Percentiles rank a stretch among this genome's conserved stretches.
Conservation (phyloP, 345 rosid species). For the Populus davidiana region DNA sequence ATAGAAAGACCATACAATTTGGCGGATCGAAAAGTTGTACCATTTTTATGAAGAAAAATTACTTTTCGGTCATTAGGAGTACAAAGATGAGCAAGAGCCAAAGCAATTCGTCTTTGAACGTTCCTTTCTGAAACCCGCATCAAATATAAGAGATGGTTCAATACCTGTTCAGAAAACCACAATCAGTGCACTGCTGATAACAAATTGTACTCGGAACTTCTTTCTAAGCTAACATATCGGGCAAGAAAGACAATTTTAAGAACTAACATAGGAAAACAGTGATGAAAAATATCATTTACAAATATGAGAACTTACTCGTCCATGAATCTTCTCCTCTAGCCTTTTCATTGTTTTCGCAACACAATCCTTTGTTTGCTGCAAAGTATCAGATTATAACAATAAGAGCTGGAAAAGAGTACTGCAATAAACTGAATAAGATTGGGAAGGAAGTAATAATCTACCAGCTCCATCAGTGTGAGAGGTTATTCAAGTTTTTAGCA, state of each 20-base stretch:
- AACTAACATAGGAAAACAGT: not conserved
- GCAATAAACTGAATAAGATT: not conserved
- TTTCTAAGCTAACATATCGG: not conserved
- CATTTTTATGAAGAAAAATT: constrained; percentile 60
- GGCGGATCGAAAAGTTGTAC: constrained; percentile 24
- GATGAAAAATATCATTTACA: not conserved
- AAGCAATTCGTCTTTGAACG: constrained; percentile 53
- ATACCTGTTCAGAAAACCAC: constrained; percentile 36
- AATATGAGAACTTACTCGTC: constrained; percentile 44
- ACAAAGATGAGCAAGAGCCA: constrained; percentile 75
- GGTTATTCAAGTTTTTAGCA: not conserved
- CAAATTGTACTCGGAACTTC: not conserved
- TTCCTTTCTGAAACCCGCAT: constrained; percentile 48
- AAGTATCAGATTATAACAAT: not conserved
- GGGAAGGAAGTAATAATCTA: not conserved
- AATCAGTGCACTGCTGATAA: not conserved
- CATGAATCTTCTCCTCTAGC: constrained; percentile 62
- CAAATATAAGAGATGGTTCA: constrained; percentile 50
- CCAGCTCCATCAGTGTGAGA: not conserved
- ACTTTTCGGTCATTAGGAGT: constrained; percentile 48
- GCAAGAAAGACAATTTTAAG: not conserved
- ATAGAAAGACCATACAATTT: not conserved
- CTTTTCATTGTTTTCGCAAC: constrained; percentile 64
- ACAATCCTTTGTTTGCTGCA: constrained; percentile 72
- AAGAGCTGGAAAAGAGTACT: not conserved